phyloP scores from a whole-genome alignment of 148 eudicot genomes.

The Simmondsia chinensis region DNA sequence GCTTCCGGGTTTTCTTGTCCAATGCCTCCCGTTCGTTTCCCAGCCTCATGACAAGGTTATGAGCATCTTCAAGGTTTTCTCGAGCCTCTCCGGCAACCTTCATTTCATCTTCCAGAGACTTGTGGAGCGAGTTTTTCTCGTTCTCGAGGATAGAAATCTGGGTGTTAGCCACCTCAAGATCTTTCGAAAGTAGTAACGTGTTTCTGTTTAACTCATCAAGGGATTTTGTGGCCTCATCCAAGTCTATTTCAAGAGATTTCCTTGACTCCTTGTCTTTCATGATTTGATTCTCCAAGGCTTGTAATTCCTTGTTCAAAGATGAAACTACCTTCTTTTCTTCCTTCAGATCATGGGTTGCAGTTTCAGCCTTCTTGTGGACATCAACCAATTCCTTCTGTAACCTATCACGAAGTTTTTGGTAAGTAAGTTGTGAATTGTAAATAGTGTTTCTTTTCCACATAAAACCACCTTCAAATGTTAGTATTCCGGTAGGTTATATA shows the following conservation, averaged over 20 bases:
- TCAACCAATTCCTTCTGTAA: slow-evolving; percentile 55
- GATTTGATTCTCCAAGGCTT: slow-evolving; percentile 40
- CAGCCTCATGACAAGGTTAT: slow-evolving; percentile 45
- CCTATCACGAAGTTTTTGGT: slow-evolving; percentile 26
- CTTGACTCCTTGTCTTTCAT: slow-evolving; percentile 34
- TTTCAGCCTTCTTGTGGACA: slow-evolving; percentile 44
- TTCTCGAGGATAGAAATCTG: slow-evolving; percentile 39
- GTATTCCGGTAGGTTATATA: no score
- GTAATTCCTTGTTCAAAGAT: slow-evolving; percentile 38
- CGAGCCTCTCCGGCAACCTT: slow-evolving; percentile 28
- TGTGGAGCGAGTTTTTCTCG: slow-evolving; percentile 37
- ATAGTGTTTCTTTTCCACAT: no score
- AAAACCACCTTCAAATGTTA: no score
- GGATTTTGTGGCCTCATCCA: slow-evolving; percentile 55
- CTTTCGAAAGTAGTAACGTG: slow-evolving; percentile 31
- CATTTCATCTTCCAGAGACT: slow-evolving; percentile 41
- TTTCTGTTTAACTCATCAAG: slow-evolving; percentile 63
- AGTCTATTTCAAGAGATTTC: slow-evolving; percentile 39
- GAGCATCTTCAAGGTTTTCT: slow-evolving; percentile 68
- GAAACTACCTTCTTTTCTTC: slow-evolving; percentile 38
- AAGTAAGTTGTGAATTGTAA: no score
- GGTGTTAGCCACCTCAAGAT: slow-evolving; percentile 42
- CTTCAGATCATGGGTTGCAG: slow-evolving; percentile 26
- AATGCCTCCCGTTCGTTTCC: slow-evolving; percentile 48
- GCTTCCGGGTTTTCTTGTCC: slow-evolving; percentile 39